A percentile compares a stretch with the other conserved stretches of the same genome.
phyloP scores from a whole-genome alignment of 495 filamentous ascomycete genomes.

The Aspergillus ostianus region DNA sequence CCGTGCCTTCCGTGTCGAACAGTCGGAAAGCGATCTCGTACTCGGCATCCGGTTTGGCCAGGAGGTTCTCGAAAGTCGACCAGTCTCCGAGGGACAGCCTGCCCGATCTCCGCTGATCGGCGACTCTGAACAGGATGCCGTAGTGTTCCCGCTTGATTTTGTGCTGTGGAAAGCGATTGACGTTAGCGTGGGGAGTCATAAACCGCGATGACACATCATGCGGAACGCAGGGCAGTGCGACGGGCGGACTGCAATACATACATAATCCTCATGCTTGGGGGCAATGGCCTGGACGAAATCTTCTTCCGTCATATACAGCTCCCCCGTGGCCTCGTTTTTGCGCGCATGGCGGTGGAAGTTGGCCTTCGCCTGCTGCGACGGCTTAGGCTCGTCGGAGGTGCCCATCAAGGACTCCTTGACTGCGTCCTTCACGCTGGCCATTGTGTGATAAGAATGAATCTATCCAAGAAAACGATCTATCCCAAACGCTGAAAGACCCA shows the following conservation, averaged over 20 bases:
- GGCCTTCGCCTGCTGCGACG: constrained; percentile 67
- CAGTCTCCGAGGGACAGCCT: constrained; percentile 80
- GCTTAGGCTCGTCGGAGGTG: constrained; percentile 52
- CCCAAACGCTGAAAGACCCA: constrained; percentile 7
- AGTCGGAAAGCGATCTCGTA: constrained; percentile 98
- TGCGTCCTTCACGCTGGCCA: constrained; percentile 61
- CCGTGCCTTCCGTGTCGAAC: constrained; percentile 81
- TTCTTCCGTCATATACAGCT: constrained; percentile 74
- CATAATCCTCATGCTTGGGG: constrained; percentile 84
- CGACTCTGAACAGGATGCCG: constrained; percentile 84
- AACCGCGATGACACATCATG: constrained; percentile 17
- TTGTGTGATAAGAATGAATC: constrained; percentile 30
- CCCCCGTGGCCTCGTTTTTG: constrained; percentile 71
- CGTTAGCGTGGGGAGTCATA: constrained; percentile 19
- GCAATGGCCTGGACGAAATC: constrained; percentile 91
- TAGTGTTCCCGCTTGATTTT: constrained; percentile 97
- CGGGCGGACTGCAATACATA: constrained; percentile 44
- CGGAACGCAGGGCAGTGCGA: not conserved
- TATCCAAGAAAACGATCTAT: constrained; percentile 10
- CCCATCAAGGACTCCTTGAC: constrained; percentile 80
- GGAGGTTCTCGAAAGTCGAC: constrained; percentile 88
- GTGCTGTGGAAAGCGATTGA: constrained; percentile 57
- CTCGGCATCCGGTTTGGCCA: constrained; percentile 92
- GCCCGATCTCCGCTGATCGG: constrained; percentile 71
- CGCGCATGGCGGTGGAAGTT: constrained; percentile 76